Percentiles rank a stretch among this genome's conserved stretches.
phyloP scores from a whole-genome alignment of 441 rosid genomes.

The Brassica hybrid region DNA sequence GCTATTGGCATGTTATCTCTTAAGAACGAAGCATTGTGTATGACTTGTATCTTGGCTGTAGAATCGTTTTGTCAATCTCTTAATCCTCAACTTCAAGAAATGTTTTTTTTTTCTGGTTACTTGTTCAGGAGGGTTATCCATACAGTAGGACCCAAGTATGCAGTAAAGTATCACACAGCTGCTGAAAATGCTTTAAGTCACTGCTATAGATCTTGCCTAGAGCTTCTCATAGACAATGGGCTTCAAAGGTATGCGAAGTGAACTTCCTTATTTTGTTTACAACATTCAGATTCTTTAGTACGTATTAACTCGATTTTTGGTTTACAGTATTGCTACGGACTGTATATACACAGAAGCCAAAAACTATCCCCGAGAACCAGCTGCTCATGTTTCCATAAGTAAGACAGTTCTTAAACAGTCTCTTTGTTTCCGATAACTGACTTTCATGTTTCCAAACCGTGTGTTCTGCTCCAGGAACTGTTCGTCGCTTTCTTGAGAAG shows the following conservation, averaged over 20 bases:
- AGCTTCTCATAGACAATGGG: constrained; percentile 90
- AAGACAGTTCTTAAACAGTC: constrained; percentile 48
- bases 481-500: constrained; percentile 94
- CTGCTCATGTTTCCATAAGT: constrained; percentile 99
- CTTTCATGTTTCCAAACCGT: constrained; percentile 27
- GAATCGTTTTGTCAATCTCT: neutral
- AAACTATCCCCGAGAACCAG: constrained; percentile 99
- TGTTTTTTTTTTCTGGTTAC: neutral
- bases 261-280: neutral
- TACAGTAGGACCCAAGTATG: constrained; percentile 99
- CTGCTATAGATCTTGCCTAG: constrained; percentile 96
- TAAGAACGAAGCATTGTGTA: neutral
- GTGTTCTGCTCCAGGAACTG: constrained; percentile 67
- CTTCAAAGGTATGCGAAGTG: constrained; percentile 68
- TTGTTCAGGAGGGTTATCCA: constrained; percentile 92
- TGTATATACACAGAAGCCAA: constrained; percentile 97
- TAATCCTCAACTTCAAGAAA: neutral
- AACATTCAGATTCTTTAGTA: no score
- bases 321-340: constrained; percentile 91
- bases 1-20: constrained; percentile 1
- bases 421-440: constrained; percentile 19
- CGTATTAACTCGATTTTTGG: constrained; percentile 41
- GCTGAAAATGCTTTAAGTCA: constrained; percentile 99
- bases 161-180: constrained; percentile 98
- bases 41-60: constrained; percentile 4